Conservation (phyloP, 108 stramenopile species). For the Pseudonitzschia delicatissima region DNA sequence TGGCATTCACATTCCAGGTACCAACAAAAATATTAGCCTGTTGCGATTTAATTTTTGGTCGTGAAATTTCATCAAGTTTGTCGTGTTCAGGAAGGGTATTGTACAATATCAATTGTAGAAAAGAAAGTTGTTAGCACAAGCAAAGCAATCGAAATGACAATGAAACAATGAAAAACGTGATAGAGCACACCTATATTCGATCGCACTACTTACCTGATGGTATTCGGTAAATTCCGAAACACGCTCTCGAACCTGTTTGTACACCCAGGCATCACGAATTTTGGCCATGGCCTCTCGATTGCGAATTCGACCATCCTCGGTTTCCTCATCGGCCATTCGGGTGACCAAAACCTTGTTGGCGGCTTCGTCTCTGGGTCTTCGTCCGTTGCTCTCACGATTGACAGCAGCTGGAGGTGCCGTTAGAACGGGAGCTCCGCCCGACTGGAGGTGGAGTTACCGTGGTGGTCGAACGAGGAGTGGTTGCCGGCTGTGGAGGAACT, state of each 20-base stretch:
- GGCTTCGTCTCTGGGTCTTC: conserved; percentile 18
- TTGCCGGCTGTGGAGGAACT: neutral
- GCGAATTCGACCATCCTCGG: conserved; percentile 79
- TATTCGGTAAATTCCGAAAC: conserved; percentile 84
- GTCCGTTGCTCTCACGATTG: conserved; percentile 4
- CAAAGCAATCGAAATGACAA: conserved; percentile 2
- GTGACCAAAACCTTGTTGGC: conserved; percentile 33
- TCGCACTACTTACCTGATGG: conserved; percentile 42
- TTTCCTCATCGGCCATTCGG: conserved; percentile 75
- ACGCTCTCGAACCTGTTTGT: conserved; percentile 82
- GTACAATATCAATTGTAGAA: neutral
- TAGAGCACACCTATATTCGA: neutral
- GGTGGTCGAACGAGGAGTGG: neutral
- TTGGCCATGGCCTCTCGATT: conserved; percentile 82
- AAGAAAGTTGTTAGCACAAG: neutral
- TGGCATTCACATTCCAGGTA: conserved; percentile 99
- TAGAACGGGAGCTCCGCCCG: conserved; percentile 1
- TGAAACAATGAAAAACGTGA: conserved; percentile 4
- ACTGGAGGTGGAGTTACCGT: conserved; percentile 12
- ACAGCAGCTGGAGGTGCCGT: neutral
- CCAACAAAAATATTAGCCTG: conserved; percentile 63
- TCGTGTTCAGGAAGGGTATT: neutral
- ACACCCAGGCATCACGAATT: conserved; percentile 91
- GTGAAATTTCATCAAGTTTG: no score
- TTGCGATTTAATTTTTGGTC: no score